These are phyloP conservation scores for Coniochaeta sp. DNA, from an alignment of 2,329 filamentous ascomycete genomes.

Conservation along the genomic window DNA sequence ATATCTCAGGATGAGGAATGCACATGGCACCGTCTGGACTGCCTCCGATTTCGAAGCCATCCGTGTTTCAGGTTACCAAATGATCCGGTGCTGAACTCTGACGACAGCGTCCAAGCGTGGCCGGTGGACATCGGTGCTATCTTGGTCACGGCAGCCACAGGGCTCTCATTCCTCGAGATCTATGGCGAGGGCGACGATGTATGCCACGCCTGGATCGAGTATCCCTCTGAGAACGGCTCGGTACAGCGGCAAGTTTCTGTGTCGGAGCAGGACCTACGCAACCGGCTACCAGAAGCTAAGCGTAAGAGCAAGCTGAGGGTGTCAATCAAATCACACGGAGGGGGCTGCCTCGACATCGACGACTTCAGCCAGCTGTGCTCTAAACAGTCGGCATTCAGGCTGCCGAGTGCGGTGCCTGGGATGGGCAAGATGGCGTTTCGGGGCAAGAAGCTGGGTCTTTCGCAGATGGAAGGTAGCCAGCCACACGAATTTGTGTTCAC, in stretches of 20 bases:
- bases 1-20: conserved; percentile 77
- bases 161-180: conserved; percentile 80
- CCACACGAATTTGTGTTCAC: conserved; percentile 68
- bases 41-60: conserved; percentile 81
- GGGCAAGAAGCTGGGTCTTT: conserved; percentile 66
- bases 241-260: conserved; percentile 67
- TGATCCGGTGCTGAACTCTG: conserved; percentile 55
- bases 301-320: conserved; percentile 65
- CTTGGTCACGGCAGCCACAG: conserved; percentile 69
- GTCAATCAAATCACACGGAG: conserved; percentile 67
- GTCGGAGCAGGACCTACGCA: conserved; percentile 66
- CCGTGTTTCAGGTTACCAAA: conserved; percentile 81
- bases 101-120: conserved; percentile 80
- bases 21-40: conserved; percentile 83
- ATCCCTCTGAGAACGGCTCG: conserved; percentile 52
- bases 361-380: conserved; percentile 65
- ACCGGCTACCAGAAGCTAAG: conserved; percentile 62
- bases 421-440: conserved; percentile 66
- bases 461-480: conserved; percentile 61
- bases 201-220: conserved; percentile 78
- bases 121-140: conserved; percentile 71
- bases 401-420: conserved; percentile 46
- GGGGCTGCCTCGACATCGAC: conserved; percentile 67
- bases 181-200: conserved; percentile 72
- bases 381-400: conserved; percentile 65